Evolutionary conservation across 202 grass and related monocot genomes (phyloP).

Genomic region (Panicum hallii): DNA sequence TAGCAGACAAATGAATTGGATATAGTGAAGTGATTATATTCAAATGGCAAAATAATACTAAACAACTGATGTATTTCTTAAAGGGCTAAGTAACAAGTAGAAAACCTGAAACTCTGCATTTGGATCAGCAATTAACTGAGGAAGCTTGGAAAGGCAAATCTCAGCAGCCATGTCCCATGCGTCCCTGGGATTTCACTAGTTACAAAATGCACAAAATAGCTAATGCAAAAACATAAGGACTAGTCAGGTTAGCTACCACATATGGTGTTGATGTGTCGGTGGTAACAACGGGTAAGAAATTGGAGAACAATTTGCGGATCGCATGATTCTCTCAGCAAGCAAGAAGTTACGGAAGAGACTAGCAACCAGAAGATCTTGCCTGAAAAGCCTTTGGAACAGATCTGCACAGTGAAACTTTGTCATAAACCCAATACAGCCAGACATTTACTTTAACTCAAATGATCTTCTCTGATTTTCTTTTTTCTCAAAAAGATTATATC

Average conservation of each 20-base stretch:
- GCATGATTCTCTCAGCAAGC: conserved; percentile 98
- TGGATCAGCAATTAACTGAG: conserved; percentile 75
- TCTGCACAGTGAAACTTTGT: conserved; percentile 70
- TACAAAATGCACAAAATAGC: conserved; percentile 37
- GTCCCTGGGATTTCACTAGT: conserved; percentile 71
- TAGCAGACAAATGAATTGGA: conserved; percentile 40
- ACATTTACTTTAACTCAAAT: conserved; percentile 20
- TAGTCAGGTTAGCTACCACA: conserved; percentile 72
- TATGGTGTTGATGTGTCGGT: conserved; percentile 96
- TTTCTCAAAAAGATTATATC: not conserved
- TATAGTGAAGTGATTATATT: not conserved
- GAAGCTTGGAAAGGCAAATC: conserved; percentile 97
- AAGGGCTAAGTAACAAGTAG: conserved; percentile 22
- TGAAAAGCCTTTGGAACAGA: conserved; percentile 95
- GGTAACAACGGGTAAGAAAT: conserved; percentile 85
- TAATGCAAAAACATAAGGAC: conserved; percentile 24
- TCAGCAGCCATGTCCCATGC: conserved; percentile 99
- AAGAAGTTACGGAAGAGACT: conserved; percentile 99
- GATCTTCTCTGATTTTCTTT: conserved; percentile 6
- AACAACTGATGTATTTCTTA: conserved; percentile 18
- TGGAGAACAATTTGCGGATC: conserved; percentile 95
- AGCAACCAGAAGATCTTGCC: conserved; percentile 97
- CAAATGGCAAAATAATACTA: not conserved
- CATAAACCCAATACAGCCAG: not conserved
- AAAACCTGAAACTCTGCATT: conserved; percentile 92